phyloP scores from a whole-genome alignment of 108 stramenopile genomes.

The Skeletonema costatum region DNA sequence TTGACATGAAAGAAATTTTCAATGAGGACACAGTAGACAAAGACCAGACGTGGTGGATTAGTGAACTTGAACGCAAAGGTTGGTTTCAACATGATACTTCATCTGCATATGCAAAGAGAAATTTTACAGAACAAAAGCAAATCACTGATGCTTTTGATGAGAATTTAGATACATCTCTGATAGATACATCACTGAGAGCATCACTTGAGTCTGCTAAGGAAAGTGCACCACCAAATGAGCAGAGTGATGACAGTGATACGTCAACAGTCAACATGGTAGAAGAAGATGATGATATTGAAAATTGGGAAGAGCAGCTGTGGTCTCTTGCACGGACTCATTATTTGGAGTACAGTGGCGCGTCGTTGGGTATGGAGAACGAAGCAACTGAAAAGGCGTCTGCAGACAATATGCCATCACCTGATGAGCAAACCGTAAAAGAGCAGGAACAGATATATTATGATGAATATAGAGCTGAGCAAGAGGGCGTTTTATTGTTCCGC shows the following conservation, averaged over 20 bases:
- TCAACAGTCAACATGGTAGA: conserved; percentile 29
- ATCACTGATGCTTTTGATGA: conserved; percentile 5
- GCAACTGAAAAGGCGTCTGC: background rate
- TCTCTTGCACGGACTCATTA: conserved; percentile 41
- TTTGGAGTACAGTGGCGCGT: conserved; percentile 11
- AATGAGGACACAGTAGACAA: background rate
- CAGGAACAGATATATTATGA: conserved; percentile 27
- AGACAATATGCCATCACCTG: background rate
- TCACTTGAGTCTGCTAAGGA: background rate
- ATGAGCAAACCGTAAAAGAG: conserved; percentile 35
- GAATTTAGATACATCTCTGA: conserved; percentile 3
- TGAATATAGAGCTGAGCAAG: conserved; percentile 26
- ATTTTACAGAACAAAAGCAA: conserved; percentile 1
- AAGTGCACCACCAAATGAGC: background rate
- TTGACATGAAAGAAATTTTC: conserved; percentile 1
- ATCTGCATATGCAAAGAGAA: conserved; percentile 18
- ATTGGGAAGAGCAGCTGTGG: conserved; percentile 54
- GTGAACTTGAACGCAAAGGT: conserved; percentile 36
- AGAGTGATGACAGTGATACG: conserved; percentile 14
- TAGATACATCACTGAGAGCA: background rate
- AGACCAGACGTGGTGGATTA: conserved; percentile 41
- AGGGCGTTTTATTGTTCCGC: conserved; percentile 34
- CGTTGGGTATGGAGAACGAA: background rate
- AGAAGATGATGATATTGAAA: conserved; percentile 27
- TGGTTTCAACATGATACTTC: conserved; percentile 47